Base-by-base conservation (phyloP, 2,329 filamentous ascomycete species). In the Hyphodiscus sp. region DNA sequence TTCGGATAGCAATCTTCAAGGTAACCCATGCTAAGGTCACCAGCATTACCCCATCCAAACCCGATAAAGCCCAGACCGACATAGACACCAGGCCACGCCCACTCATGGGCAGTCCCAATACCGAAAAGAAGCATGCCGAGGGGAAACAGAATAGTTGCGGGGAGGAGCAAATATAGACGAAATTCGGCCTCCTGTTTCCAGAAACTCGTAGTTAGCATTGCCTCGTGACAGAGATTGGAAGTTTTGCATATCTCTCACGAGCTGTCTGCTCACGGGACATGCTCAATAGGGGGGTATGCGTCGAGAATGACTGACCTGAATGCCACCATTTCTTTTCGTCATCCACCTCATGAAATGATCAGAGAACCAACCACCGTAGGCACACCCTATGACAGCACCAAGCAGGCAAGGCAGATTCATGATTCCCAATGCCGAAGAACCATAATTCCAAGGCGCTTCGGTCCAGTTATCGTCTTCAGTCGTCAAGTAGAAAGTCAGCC, bases 41-140 rank as follows among this genome's bases (percentile, higher is more conserved):
- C 79, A 1, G 77, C 77, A 49, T 78, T 81, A 8, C 79, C 79
- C 65, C 78, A 82, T 1, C 79, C 79, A 52, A 82, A 82, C 3
- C 79, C 79, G 26, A 81, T 81, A 58, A 81, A 75, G 2, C 76
- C 79, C 0, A 82, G 67, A 1, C 77, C 79, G 16, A 82, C 69
- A 51, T 82, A 82, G 0, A 78, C 75, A 10, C 69, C 69, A 1
- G 74, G 76, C 79, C 79, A 81, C 38, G 65, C 57, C 77, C 75
- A 80, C 1, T 73, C 75, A 41, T 75, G 68, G 2, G 68, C 64
- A 0, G 67, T 67, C 5, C 65, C 69, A 43, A 72, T 65, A 0
- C 72, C 72, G 47, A 74, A 74, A 9, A 73, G 67, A 0, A 74
- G 60, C 54, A 74, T 73, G 0, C 72, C 72, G 1, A 66, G 58